phyloP scores from a whole-genome alignment of 306 rosid genomes.

The Fragaria vesca region DNA sequence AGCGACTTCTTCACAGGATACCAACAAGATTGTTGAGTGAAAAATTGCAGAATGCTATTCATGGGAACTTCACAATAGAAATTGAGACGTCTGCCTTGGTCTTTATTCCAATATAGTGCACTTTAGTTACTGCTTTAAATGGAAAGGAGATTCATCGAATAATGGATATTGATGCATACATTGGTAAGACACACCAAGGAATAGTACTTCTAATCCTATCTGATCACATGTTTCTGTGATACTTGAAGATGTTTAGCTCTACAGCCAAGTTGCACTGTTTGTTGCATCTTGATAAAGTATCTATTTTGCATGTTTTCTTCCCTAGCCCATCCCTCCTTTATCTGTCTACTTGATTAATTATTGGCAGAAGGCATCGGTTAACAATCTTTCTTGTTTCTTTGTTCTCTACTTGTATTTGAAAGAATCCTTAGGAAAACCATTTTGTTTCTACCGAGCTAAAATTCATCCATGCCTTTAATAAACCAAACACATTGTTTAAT shows the following conservation, averaged over 20 bases:
- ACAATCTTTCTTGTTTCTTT: no score
- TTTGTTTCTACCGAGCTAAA: no score
- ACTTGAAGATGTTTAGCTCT: neutral
- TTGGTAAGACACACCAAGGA: neutral
- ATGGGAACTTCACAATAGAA: conserved; percentile 9
- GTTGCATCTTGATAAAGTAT: neutral
- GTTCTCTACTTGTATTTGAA: no score
- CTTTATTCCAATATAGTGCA: neutral
- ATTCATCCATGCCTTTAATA: no score
- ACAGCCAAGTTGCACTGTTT: neutral
- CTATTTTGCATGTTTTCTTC: no score
- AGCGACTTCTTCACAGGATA: no score
- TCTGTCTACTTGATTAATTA: neutral
- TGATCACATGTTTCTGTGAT: neutral
- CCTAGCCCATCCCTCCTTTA: no score
- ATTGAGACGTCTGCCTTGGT: no score
- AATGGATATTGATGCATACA: neutral
- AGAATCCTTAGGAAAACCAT: no score
- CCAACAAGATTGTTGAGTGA: no score
- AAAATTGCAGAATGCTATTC: no score
- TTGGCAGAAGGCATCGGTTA: conserved; percentile 53
- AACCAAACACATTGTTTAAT: no score
- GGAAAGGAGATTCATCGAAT: neutral
- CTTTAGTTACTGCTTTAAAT: neutral
- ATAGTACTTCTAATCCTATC: neutral